Conservation (phyloP, 331 rosid species). For the Rosa hybrid region DNA sequence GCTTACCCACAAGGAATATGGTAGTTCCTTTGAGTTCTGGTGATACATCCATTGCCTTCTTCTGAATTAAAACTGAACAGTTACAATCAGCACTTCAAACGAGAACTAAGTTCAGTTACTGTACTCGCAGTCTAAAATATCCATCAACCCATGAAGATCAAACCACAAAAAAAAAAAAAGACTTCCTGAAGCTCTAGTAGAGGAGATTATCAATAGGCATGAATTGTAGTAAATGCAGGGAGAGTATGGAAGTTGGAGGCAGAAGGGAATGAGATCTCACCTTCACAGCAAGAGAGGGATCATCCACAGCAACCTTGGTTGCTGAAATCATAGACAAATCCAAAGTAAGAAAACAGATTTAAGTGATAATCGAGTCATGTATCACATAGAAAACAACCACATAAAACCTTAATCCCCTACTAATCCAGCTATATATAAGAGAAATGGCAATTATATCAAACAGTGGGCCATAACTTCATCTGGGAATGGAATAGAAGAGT, state of each 20-base stretch:
- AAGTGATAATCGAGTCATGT: too few relatives aligned
- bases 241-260: not conserved
- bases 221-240: not conserved
- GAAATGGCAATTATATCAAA: not conserved
- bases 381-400: too few relatives aligned
- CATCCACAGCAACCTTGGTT: constrained; percentile 39
- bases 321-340: constrained; percentile 35
- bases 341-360: constrained; percentile 5
- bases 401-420: too few relatives aligned
- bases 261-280: constrained; percentile 40
- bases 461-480: too few relatives aligned
- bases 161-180: not conserved
- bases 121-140: not conserved
- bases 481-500: not conserved
- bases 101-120: constrained; percentile 12
- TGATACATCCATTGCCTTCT: constrained; percentile 64
- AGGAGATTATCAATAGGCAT: not conserved
- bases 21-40: constrained; percentile 84
- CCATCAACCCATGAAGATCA: not conserved
- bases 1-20: constrained; percentile 84
- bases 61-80: constrained; percentile 65
- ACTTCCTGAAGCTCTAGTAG: not conserved
- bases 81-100: constrained; percentile 55
- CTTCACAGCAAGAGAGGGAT: constrained; percentile 57
- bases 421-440: too few relatives aligned